phyloP scores from a whole-genome alignment of 2,329 filamentous ascomycete genomes.

The Allantophomopsis lycopodina region DNA sequence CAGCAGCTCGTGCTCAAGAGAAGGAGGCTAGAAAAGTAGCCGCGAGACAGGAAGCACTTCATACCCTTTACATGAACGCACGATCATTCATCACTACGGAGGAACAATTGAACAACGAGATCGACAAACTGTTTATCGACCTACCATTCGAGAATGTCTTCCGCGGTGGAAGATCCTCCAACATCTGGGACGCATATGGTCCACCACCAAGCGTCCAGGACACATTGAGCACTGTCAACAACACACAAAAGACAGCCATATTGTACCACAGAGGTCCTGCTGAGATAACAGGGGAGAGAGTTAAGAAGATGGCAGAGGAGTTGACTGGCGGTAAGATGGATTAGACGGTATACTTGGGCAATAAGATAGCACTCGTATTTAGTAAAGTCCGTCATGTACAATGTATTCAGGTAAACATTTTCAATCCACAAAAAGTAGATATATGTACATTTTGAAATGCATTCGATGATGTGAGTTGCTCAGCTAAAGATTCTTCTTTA shows the following conservation, averaged over 20 bases:
- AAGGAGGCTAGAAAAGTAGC: slow-evolving; percentile 37
- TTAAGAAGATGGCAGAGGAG: slow-evolving; percentile 51
- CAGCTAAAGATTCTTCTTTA: slow-evolving; percentile 8
- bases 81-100: slow-evolving; percentile 77
- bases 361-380: too few relatives aligned
- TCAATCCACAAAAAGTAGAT: too few relatives aligned
- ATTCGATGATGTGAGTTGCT: too few relatives aligned
- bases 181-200: slow-evolving; percentile 16
- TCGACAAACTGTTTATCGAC: slow-evolving; percentile 65
- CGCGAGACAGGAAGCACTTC: slow-evolving; percentile 55
- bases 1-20: slow-evolving; percentile 24
- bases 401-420: too few relatives aligned
- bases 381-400: too few relatives aligned
- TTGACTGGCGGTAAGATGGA: slow-evolving; percentile 53
- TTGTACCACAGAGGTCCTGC: slow-evolving; percentile 14
- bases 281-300: slow-evolving; percentile 35
- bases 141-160: slow-evolving; percentile 4
- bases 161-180: slow-evolving; percentile 4
- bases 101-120: slow-evolving; percentile 56
- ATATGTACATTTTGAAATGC: too few relatives aligned
- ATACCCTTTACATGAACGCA: slow-evolving; percentile 83
- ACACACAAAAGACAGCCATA: slow-evolving; percentile 18
- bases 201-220: slow-evolving; percentile 30
- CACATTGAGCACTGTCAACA: slow-evolving; percentile 24
- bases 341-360: slow-evolving; percentile 2